Conservation (phyloP, 306 rosid genomes). For the Gastrolobium villosum region DNA sequence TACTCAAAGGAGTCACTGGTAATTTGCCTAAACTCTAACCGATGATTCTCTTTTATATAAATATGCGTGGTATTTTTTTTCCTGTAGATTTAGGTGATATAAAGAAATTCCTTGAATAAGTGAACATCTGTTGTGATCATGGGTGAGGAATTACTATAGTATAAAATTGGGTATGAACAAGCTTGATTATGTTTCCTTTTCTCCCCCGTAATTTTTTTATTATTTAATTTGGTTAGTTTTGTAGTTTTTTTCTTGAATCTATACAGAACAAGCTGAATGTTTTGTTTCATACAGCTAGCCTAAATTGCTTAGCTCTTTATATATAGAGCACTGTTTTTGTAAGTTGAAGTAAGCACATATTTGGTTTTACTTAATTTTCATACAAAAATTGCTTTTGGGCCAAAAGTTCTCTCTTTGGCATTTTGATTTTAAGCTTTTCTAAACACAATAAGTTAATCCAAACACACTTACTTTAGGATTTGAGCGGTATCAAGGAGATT, state of each 20-base stretch:
- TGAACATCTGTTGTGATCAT: slow-evolving; percentile 36
- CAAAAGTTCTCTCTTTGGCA: neutral
- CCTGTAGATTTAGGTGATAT: slow-evolving; percentile 18
- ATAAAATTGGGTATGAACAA: slow-evolving; percentile 6
- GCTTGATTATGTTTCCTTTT: slow-evolving; percentile 6
- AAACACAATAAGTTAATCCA: neutral
- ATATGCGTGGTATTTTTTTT: neutral
- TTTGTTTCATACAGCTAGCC: slow-evolving; percentile 7
- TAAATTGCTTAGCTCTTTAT: slow-evolving; percentile 14
- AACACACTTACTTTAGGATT: neutral
- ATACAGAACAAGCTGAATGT: neutral
- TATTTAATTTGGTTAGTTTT: slow-evolving; percentile 18
- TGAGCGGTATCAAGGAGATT: slow-evolving; percentile 4
- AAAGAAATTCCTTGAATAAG: slow-evolving; percentile 37
- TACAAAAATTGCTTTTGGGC: neutral
- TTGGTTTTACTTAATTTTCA: neutral
- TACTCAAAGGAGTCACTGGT: slow-evolving; percentile 87
- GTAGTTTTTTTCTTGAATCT: neutral
- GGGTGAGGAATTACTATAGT: slow-evolving; percentile 1
- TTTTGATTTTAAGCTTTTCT: neutral
- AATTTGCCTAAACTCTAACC: slow-evolving; percentile 46
- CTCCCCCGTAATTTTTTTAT: neutral
- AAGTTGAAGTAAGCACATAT: neutral
- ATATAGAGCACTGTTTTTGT: neutral
- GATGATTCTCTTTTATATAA: slow-evolving; percentile 28